Conservation (phyloP, 208 protist genomes). For the Crithidia bombi region DNA sequence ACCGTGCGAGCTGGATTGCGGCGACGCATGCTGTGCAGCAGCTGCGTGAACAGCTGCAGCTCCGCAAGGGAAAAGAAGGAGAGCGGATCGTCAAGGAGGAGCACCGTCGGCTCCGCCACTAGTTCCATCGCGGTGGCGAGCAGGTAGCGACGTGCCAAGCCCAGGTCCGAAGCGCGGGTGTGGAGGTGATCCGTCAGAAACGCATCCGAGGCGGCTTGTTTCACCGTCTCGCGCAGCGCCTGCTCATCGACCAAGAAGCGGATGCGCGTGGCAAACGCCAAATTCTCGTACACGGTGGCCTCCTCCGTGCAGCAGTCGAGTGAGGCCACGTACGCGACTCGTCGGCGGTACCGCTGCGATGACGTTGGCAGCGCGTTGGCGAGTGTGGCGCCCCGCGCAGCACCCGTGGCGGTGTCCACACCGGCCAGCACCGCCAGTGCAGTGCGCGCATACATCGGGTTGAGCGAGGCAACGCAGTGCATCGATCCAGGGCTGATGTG, state of each 20-base stretch:
- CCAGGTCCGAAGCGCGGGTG: conserved; percentile 1
- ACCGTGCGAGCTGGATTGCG: conserved; percentile 21
- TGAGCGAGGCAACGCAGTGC: conserved; percentile 42
- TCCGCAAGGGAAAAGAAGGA: conserved; percentile 46
- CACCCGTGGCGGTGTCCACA: conserved; percentile 66
- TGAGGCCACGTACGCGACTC: conserved; percentile 47
- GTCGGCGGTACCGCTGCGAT: conserved; percentile 23
- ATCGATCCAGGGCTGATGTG: conserved; percentile 26
- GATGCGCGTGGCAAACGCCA: conserved; percentile 56
- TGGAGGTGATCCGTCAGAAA: conserved; percentile 49
- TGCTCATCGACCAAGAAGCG: conserved; percentile 51
- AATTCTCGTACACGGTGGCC: conserved; percentile 65
- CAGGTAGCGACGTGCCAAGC: conserved; percentile 33
- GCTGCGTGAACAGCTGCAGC: conserved; percentile 60
- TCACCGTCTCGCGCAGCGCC: conserved; percentile 63
- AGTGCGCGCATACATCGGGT: conserved; percentile 34
- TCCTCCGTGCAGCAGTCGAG: conserved; percentile 60
- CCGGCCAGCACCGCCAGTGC: conserved; percentile 34
- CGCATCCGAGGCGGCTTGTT: conserved; percentile 62
- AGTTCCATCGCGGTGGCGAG: conserved; percentile 62
- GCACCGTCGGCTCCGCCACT: conserved; percentile 53
- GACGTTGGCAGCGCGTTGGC: conserved; percentile 38
- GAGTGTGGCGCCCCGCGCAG: conserved; percentile 52
- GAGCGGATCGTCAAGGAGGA: conserved; percentile 63
- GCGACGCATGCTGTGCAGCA: conserved; percentile 55